Evolutionary conservation across 192 early-diverging fungal genomes (phyloP).

Genomic region (Coemansia sp.): DNA sequence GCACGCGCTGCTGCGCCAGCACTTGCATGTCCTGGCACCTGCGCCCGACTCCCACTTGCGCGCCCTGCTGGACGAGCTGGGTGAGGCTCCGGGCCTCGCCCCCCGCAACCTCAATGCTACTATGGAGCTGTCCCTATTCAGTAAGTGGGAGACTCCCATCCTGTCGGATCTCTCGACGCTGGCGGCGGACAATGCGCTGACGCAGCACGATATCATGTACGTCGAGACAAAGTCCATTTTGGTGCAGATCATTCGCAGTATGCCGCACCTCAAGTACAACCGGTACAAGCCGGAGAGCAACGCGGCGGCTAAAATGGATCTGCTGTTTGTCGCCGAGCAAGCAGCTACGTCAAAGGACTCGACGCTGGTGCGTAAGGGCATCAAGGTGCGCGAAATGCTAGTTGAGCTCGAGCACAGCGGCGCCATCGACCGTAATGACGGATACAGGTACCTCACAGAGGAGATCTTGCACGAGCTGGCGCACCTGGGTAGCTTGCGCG

Average conservation of each 20-base stretch:
- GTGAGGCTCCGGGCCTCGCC: conserved; percentile 59
- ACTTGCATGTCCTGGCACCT: conserved; percentile 79
- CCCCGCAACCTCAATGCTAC: conserved; percentile 51
- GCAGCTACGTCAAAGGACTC: conserved; percentile 89
- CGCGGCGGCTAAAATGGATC: conserved; percentile 41
- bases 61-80: conserved; percentile 78
- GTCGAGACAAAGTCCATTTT: conserved; percentile 95
- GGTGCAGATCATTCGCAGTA: conserved; percentile 91
- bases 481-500: conserved; percentile 89
- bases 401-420: conserved; percentile 79
- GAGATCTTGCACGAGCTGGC: conserved; percentile 89
- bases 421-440: conserved; percentile 74
- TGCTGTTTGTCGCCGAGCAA: conserved; percentile 77
- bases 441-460: conserved; percentile 81
- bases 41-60: conserved; percentile 81
- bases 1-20: conserved; percentile 80
- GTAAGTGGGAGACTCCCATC: conserved; percentile 53
- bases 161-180: conserved; percentile 75
- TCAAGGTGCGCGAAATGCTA: conserved; percentile 96
- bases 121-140: conserved; percentile 52
- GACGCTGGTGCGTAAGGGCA: conserved; percentile 87
- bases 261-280: conserved; percentile 67
- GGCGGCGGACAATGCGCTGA: conserved; percentile 85
- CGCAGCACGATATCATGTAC: conserved; percentile 93
- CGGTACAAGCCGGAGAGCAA: conserved; percentile 56